Evolutionary conservation across 345 rosid genomes (phyloP), one percentile per base, ranked within the genome.

Genomic region (Heritiera littoralis): DNA sequence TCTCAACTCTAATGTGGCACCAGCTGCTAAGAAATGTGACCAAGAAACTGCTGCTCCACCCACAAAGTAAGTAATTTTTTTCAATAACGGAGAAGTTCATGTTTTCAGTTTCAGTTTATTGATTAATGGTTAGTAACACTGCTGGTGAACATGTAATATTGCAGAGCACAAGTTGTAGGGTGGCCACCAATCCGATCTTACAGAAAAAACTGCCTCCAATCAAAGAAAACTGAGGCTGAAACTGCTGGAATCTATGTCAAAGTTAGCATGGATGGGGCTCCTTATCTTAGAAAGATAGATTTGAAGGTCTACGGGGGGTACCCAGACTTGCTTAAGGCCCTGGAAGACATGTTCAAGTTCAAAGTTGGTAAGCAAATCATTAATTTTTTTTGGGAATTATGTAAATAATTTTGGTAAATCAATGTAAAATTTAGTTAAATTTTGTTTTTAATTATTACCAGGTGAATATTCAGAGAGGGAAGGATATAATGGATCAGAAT

Each of bases 171-270:
- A 82, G 89, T 89, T 64, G 90, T 89, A 66, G 96, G 94, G 43
- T 92, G 96, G 96, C 96, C 96, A 10, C 96, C 96, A 2, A 81
- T 92, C 55, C 82, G 90, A 87, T 87, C 90, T 59, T 82, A 88
- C 89, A 76, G 91, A 78, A 92, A 88, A 83, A 92, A 88, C 78
- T 59, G 84, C 66, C 77, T 86, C 4, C 84, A 86, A 66, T 40
- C 78, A 9, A 85, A 77, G 84, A 86, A 86, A 81, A 38, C 9
- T 5, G 88, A 81, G 72, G 75, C 40, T 28, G 84, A 81, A 63
- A 60, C 51, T 23, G 54, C 67, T 46, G 90, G 85, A 45, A 86
- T 86, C 18, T 90, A 83, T 55, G 91, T 90, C 20, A 90, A 92
- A 85, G 92, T 90, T 7, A 87, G 91, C 85, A 83, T 87, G 92